Evolutionary conservation across 192 early-diverging fungal species (phyloP).

Genomic region (Umbelopsis sp.): DNA sequence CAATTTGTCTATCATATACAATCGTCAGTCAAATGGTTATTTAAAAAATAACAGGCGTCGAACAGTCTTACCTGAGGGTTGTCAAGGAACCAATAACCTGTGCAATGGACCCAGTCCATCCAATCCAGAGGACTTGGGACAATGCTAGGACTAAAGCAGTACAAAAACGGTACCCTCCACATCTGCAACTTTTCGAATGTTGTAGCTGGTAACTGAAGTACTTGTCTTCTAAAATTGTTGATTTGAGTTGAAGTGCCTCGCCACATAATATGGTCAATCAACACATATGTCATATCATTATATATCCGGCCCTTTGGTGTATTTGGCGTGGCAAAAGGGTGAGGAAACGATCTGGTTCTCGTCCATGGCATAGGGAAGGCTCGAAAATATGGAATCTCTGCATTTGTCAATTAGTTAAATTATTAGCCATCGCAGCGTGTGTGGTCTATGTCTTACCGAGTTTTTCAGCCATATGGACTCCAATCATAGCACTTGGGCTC

Average conservation of each 20-base stretch:
- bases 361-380: constrained; percentile 81
- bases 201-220: constrained; percentile 49
- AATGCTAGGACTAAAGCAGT: constrained; percentile 62
- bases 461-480: constrained; percentile 71
- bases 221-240: constrained; percentile 58
- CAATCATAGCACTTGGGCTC: constrained; percentile 67
- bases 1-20: constrained; percentile 46
- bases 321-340: constrained; percentile 66
- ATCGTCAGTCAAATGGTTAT: not conserved
- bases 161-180: constrained; percentile 63
- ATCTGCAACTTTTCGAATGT: constrained; percentile 54
- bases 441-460: constrained; percentile 30
- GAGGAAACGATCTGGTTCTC: constrained; percentile 71
- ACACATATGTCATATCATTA: constrained; percentile 69
- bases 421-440: not conserved
- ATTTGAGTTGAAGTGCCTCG: constrained; percentile 56
- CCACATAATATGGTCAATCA: constrained; percentile 75
- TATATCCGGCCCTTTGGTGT: constrained; percentile 48
- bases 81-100: constrained; percentile 79
- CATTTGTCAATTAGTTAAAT: not conserved
- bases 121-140: constrained; percentile 67
- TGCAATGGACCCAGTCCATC: constrained; percentile 68
- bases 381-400: constrained; percentile 63
- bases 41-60: not conserved
- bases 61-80: constrained; percentile 45